Conservation (phyloP, 495 filamentous ascomycete genomes). For the Hypoxylon fragiforme region DNA sequence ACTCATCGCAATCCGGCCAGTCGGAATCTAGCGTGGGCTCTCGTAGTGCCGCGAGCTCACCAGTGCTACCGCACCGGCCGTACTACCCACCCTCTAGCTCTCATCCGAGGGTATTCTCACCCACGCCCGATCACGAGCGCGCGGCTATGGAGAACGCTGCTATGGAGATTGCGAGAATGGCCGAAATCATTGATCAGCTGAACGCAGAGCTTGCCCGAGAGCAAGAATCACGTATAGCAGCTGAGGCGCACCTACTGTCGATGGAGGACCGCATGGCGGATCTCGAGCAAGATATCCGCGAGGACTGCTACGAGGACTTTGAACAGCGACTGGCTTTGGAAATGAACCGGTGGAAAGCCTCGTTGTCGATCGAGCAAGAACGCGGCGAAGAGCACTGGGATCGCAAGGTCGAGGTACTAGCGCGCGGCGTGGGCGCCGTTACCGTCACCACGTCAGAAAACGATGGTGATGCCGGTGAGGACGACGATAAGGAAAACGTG, state of each 20-base stretch:
- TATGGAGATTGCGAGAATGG: constrained; percentile 72
- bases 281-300: constrained; percentile 84
- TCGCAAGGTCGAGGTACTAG: constrained; percentile 84
- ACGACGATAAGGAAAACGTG: constrained; percentile 55
- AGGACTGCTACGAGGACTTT: constrained; percentile 86
- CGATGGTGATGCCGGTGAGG: constrained; percentile 36
- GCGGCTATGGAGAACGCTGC: constrained; percentile 78
- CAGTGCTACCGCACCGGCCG: constrained; percentile 34
- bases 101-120: constrained; percentile 39
- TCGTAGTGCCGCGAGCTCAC: constrained; percentile 43
- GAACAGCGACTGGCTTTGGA: constrained; percentile 74
- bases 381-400: constrained; percentile 82
- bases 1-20: constrained; percentile 50
- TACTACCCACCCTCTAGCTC: constrained; percentile 48
- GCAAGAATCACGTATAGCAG: constrained; percentile 58
- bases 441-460: constrained; percentile 26
- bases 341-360: constrained; percentile 73
- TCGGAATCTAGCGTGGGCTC: constrained; percentile 36
- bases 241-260: constrained; percentile 60
- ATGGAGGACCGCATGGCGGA: constrained; percentile 69
- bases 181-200: constrained; percentile 73
- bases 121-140: constrained; percentile 55
- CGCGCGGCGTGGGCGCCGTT: constrained; percentile 60
- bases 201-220: constrained; percentile 62
- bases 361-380: constrained; percentile 72